Evolutionary conservation across 2,329 filamentous ascomycete species (phyloP), one percentile per base, ranked within the genome.

Genomic region (Pseudocercospora eumusae): DNA sequence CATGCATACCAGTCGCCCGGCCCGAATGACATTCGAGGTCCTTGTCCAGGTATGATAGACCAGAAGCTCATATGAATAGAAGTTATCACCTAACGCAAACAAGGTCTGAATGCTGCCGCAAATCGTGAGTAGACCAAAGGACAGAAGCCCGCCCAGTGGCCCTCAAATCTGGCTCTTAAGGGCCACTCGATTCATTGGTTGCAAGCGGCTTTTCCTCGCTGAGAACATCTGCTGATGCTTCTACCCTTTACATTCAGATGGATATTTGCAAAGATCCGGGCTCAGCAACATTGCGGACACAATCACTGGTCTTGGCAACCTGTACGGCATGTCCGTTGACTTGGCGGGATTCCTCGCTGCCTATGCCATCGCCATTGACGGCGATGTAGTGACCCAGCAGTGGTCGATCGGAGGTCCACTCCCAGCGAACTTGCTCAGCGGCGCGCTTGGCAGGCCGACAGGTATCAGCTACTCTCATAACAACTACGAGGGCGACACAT

Each of bases 401-500:
- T 73, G 71, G 71, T 69, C 65, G 15, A 74, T 74, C 27, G 71
- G 71, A 52, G 71, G 71, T 9, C 65, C 67, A 9, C 59, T 40
- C 28, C 63, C 36, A 50, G 54, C 21, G 28, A 64, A 57, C 25
- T 15, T 54, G 20, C 50, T 61, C 21, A 54, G 63, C 4, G 55
- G 65, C 15, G 47, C 61, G 9, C 61, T 63, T 4, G 61, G 61
- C 31, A 45, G 45, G 40, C 58, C 55, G 57, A 67, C 63, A 66
- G 73, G 64, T 55, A 62, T 70, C 61, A 42, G 56, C 5, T 66
- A 66, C 53, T 68, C 68, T 9, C 74, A 76, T 66, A 75, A 74
- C 64, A 71, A 71, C 47, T 76, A 75, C 55, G 74, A 76, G 61
- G 64, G 64, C 8, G 75, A 76, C 58, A 68, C 57, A 21, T 67